phyloP scores from a whole-genome alignment of 768 basidiomycete species.

The Boletus speciosus region DNA sequence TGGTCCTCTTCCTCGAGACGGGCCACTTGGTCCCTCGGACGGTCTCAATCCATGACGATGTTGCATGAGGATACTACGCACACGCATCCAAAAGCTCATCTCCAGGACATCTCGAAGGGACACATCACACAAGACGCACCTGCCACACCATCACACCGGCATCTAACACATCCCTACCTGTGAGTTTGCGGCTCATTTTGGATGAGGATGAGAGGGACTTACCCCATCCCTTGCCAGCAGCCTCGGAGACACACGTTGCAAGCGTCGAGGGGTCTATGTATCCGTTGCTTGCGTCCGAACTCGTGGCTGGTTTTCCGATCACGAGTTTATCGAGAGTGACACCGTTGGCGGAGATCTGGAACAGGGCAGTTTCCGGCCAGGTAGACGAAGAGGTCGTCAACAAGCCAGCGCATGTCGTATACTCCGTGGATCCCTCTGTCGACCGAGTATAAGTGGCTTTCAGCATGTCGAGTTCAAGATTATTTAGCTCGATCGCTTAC shows the following conservation, averaged over 20 bases:
- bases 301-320: slow-evolving; percentile 51
- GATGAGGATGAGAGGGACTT: slow-evolving; percentile 23
- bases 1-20: slow-evolving; percentile 12
- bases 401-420: slow-evolving; percentile 60
- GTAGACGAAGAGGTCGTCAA: slow-evolving; percentile 52
- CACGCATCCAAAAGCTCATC: neutral
- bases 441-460: neutral
- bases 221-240: slow-evolving; percentile 64
- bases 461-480: neutral
- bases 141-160: slow-evolving; percentile 44
- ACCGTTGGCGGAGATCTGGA: slow-evolving; percentile 50
- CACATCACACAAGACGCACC: slow-evolving; percentile 19
- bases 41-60: slow-evolving; percentile 37
- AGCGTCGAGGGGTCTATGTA: slow-evolving; percentile 59
- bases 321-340: slow-evolving; percentile 49
- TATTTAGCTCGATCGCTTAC: slow-evolving; percentile 5
- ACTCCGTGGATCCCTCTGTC: slow-evolving; percentile 59
- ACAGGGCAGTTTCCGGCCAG: slow-evolving; percentile 60
- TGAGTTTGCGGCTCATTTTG: neutral
- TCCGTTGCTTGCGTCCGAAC: slow-evolving; percentile 43
- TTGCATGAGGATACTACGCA: slow-evolving; percentile 36
- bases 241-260: slow-evolving; percentile 57
- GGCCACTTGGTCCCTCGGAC: slow-evolving; percentile 39
- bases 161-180: slow-evolving; percentile 14
- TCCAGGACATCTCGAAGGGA: neutral